phyloP scores from a whole-genome alignment of 2,329 filamentous ascomycete species.

The Claviceps monticola region DNA sequence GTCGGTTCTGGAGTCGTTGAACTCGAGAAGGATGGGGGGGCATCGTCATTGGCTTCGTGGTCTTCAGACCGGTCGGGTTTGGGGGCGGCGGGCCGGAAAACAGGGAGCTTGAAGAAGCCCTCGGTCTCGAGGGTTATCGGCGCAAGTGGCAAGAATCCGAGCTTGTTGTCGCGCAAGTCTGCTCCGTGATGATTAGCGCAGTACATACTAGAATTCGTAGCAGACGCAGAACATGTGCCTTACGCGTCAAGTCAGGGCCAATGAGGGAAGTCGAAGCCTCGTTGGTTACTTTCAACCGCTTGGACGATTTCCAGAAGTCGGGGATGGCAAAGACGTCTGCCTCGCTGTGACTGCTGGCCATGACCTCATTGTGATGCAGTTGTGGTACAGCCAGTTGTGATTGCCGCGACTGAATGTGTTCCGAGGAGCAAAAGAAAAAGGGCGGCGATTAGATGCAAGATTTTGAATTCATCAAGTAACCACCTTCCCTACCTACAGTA shows the following conservation, averaged over 20 bases:
- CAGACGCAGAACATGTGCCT: not conserved
- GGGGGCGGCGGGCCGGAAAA: not conserved
- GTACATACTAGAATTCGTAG: not conserved
- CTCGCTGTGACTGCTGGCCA: conserved; percentile 26
- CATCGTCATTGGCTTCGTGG: not conserved
- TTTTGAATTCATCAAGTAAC: not conserved
- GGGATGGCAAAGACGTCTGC: conserved; percentile 50
- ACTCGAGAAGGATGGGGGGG: not conserved
- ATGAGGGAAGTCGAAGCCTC: conserved; percentile 27
- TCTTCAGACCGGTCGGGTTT: conserved; percentile 2
- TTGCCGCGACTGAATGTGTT: not conserved
- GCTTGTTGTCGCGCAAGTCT: not conserved
- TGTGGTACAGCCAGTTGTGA: not conserved
- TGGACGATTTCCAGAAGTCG: conserved; percentile 44
- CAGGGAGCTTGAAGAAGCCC: conserved; percentile 19
- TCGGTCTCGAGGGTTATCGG: conserved; percentile 11
- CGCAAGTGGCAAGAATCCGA: conserved; percentile 9
- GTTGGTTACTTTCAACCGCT: conserved; percentile 24
- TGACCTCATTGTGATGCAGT: conserved; percentile 11
- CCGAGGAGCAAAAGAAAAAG: too few species aligned
- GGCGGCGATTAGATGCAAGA: not conserved
- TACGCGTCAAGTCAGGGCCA: conserved; percentile 23
- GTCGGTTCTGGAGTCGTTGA: conserved; percentile 5
- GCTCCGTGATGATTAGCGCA: not conserved
- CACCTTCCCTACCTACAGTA: too few species aligned